A percentile compares a stretch with the other conserved stretches of the same genome.
Evolutionary conservation across 83 land plant genomes (phyloP).

Genomic region (Picea abies): DNA sequence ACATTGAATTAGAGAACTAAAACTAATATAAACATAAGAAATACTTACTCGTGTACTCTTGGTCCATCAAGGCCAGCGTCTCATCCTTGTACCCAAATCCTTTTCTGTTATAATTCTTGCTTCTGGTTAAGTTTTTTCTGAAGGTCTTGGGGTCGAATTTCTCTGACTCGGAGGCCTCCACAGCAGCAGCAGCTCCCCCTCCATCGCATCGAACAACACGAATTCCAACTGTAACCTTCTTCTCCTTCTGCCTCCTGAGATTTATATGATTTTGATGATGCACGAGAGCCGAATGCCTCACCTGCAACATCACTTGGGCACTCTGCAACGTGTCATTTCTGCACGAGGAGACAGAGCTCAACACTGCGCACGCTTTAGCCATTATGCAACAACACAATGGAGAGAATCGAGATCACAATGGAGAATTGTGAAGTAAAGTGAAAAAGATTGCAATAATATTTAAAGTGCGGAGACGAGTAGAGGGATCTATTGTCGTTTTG

Average conservation of each 20-base stretch:
- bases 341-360: conserved; percentile 1
- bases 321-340: not conserved
- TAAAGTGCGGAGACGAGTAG: too few relatives aligned
- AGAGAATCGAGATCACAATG: too few relatives aligned
- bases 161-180: conserved; percentile 38
- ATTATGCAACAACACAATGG: not conserved
- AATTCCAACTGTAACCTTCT: not conserved
- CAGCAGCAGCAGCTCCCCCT: conserved; percentile 17
- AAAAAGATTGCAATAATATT: too few relatives aligned
- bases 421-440: too few relatives aligned
- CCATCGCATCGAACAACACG: conserved; percentile 16
- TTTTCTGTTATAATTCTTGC: conserved; percentile 77
- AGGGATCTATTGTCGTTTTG: too few relatives aligned
- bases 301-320: not conserved
- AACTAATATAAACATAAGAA: not conserved
- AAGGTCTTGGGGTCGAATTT: conserved; percentile 81
- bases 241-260: conserved; percentile 5
- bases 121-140: conserved; percentile 74
- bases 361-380: not conserved
- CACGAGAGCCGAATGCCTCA: not conserved
- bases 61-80: conserved; percentile 76
- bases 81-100: conserved; percentile 94
- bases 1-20: too few relatives aligned
- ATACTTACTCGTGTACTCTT: conserved; percentile 77
- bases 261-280: not conserved